These are phyloP conservation scores for Halophytophthora batemanensis DNA, from an alignment of 352 stramenopile genomes.

Conservation along the genomic window DNA sequence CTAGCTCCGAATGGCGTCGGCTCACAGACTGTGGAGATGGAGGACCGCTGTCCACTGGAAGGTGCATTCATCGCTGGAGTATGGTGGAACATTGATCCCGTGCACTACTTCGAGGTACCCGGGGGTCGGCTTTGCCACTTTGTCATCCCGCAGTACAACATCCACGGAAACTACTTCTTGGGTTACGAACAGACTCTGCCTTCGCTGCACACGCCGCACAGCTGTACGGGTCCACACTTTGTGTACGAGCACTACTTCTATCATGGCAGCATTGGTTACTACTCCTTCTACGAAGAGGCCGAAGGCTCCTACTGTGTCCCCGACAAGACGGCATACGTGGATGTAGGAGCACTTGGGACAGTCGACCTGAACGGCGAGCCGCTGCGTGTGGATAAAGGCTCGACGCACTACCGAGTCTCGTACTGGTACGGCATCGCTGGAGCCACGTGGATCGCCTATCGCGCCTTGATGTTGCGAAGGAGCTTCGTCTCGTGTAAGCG, in stretches of 20 bases:
- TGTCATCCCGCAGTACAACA: constrained; percentile 16
- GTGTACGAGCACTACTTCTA: constrained; percentile 6
- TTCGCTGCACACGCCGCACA: neutral
- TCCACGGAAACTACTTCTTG: neutral
- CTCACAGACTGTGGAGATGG: constrained; percentile 6
- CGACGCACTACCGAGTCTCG: constrained; percentile 14
- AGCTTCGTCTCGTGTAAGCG: constrained; percentile 28
- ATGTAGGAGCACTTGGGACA: constrained; percentile 20
- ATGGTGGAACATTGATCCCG: constrained; percentile 30
- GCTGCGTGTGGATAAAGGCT: constrained; percentile 8
- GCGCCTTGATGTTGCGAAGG: constrained; percentile 21
- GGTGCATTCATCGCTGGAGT: constrained; percentile 27
- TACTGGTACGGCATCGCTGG: constrained; percentile 26
- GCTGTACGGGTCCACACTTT: too few relatives aligned
- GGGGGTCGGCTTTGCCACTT: constrained; percentile 23
- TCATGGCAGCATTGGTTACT: constrained; percentile 8
- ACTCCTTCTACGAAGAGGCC: constrained; percentile 15
- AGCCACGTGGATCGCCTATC: constrained; percentile 20
- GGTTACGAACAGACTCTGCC: neutral
- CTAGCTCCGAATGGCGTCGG: neutral
- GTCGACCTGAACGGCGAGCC: constrained; percentile 23
- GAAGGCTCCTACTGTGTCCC: constrained; percentile 20
- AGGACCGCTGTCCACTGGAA: constrained; percentile 18
- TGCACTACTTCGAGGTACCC: constrained; percentile 10
- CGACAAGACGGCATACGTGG: constrained; percentile 27